Evolutionary conservation across 148 eudicot species (phyloP).

Genomic region (Camellia granthamiana): DNA sequence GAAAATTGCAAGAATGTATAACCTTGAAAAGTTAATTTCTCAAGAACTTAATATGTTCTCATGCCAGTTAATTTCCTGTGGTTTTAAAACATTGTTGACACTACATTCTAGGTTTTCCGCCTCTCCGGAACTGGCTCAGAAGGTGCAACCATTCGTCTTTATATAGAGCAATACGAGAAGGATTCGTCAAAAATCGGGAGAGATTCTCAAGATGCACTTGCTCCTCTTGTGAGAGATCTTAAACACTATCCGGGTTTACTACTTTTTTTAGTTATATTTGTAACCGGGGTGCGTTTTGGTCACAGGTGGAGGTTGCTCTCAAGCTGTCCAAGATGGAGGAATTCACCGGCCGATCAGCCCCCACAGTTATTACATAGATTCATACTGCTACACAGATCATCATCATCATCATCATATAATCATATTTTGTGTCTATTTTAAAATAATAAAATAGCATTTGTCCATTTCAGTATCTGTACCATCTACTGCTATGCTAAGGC

Average conservation of each 20-base stretch:
- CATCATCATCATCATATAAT: neutral
- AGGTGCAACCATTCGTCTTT: constrained; percentile 92
- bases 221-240: constrained; percentile 66
- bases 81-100: neutral
- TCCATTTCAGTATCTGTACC: too few relatives aligned
- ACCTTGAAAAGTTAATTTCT: too few relatives aligned
- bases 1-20: neutral
- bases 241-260: neutral
- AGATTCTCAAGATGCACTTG: constrained; percentile 89
- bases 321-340: constrained; percentile 94
- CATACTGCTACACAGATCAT: neutral
- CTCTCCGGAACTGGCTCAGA: constrained; percentile 99
- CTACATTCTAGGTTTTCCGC: constrained; percentile 66
- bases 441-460: neutral
- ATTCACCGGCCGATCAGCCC: constrained; percentile 86
- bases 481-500: neutral
- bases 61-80: too few relatives aligned
- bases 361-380: constrained; percentile 85
- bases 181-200: constrained; percentile 77
- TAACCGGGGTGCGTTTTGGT: neutral
- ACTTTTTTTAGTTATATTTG: neutral
- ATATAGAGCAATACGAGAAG: constrained; percentile 90
- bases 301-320: constrained; percentile 88
- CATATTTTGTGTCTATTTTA: neutral
- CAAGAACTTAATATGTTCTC: too few relatives aligned